Evolutionary conservation across 306 rosid species (phyloP).

Genomic region (Cicer judaicum): DNA sequence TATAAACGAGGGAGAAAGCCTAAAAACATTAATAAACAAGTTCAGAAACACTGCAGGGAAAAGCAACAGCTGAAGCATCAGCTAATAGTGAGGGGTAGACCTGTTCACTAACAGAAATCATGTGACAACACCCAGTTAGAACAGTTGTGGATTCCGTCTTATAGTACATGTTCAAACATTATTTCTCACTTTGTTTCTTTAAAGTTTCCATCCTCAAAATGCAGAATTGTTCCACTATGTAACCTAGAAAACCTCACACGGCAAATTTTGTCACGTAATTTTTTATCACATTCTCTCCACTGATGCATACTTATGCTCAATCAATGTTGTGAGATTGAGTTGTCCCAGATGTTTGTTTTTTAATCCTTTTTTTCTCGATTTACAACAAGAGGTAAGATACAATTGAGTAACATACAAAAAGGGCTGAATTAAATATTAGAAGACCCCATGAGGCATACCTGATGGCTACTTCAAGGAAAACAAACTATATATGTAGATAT

Average conservation of each 20-base stretch:
- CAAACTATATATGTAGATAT: neutral
- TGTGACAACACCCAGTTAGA: neutral
- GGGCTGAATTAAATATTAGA: slow-evolving; percentile 1
- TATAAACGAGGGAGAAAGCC: neutral
- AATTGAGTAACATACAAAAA: neutral
- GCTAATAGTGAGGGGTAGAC: neutral
- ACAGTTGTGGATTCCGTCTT: neutral
- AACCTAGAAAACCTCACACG: neutral
- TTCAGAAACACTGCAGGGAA: slow-evolving; percentile 5
- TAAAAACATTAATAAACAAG: neutral
- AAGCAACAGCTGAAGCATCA: neutral
- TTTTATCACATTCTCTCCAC: neutral
- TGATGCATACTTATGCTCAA: neutral
- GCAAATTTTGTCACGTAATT: neutral
- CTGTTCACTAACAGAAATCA: slow-evolving; percentile 1
- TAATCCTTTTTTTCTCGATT: neutral
- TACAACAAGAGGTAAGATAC: slow-evolving; percentile 12
- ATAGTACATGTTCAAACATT: slow-evolving; percentile 14
- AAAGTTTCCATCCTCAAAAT: slow-evolving; percentile 20
- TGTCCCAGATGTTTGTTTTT: neutral
- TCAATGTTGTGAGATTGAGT: slow-evolving; percentile 10
- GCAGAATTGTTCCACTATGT: slow-evolving; percentile 8
- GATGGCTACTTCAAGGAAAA: slow-evolving; percentile 2
- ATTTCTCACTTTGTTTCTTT: neutral
- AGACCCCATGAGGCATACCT: slow-evolving; percentile 5